phyloP scores from a whole-genome alignment of 2,329 filamentous ascomycete genomes.

The Coniella lustricola region DNA sequence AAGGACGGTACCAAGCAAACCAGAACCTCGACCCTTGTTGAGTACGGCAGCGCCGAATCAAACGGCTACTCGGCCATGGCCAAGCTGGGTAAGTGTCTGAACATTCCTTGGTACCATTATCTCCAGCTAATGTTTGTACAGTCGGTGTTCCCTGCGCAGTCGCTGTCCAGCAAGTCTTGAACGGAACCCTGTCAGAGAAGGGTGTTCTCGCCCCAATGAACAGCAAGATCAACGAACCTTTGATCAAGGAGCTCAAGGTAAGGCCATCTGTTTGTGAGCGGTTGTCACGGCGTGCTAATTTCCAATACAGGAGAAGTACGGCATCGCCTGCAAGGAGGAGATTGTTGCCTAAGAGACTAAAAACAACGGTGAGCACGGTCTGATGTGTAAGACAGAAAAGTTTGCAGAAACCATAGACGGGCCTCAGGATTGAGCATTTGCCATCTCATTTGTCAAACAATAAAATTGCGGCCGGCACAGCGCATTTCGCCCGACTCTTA shows the following conservation, averaged over 20 bases:
- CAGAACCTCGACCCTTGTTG: conserved; percentile 1
- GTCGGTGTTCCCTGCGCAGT: conserved; percentile 40
- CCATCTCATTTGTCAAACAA: too few species aligned
- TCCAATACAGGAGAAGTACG: not conserved
- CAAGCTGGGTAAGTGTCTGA: not conserved
- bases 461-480: too few species aligned
- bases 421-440: too few species aligned
- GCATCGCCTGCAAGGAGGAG: conserved; percentile 1
- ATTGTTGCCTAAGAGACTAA: not conserved
- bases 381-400: too few species aligned
- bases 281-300: not conserved
- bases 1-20: conserved; percentile 2
- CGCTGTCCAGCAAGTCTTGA: conserved; percentile 70
- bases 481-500: too few species aligned
- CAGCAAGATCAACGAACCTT: conserved; percentile 60
- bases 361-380: too few species aligned
- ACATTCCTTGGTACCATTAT: not conserved
- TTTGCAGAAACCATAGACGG: not conserved
- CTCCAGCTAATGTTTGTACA: not conserved
- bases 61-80: conserved; percentile 1
- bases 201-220: conserved; percentile 73
- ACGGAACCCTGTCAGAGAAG: conserved; percentile 67
- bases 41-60: conserved; percentile 4
- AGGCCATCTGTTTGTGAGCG: not conserved
- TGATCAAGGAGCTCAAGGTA: conserved; percentile 69